Evolutionary conservation across 306 rosid species (phyloP).

Genomic region (Calophaca sinica): DNA sequence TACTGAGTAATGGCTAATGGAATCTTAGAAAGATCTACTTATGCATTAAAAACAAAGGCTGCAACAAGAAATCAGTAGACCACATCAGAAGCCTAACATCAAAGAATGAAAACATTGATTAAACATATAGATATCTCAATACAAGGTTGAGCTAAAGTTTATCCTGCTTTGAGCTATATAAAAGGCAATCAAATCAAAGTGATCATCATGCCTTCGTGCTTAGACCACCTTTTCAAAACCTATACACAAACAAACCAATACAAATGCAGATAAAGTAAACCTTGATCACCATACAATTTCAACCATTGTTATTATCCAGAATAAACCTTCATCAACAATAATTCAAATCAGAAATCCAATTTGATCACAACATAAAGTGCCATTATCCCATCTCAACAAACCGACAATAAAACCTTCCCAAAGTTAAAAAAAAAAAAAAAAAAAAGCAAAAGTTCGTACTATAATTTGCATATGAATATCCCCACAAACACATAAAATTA

Average conservation of each 20-base stretch:
- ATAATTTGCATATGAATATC: conserved; percentile 22
- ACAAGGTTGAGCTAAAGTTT: not conserved
- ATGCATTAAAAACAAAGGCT: not conserved
- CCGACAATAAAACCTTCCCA: not conserved
- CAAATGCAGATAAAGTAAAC: conserved; percentile 34
- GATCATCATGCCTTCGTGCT: conserved; percentile 33
- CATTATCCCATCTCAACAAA: conserved; percentile 24
- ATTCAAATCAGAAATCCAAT: conserved; percentile 20
- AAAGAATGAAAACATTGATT: conserved; percentile 11
- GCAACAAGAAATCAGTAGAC: conserved; percentile 8
- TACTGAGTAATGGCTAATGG: conserved; percentile 16
- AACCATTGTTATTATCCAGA: conserved; percentile 14
- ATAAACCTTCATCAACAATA: conserved; percentile 34
- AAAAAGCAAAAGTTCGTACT: not conserved
- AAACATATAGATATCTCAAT: conserved; percentile 10
- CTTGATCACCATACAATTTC: conserved; percentile 18
- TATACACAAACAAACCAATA: conserved; percentile 23
- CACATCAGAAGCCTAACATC: conserved; percentile 11
- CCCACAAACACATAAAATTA: conserved; percentile 19
- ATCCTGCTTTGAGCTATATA: not conserved
- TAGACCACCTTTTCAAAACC: conserved; percentile 34
- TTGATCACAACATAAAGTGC: conserved; percentile 18
- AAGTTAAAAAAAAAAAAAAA: not conserved
- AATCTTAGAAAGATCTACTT: conserved; percentile 31
- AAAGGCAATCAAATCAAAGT: conserved; percentile 2